These are phyloP conservation scores for Penicillium sclerotiorum DNA, from an alignment of 2,329 filamentous ascomycete genomes.

Conservation along the genomic window DNA sequence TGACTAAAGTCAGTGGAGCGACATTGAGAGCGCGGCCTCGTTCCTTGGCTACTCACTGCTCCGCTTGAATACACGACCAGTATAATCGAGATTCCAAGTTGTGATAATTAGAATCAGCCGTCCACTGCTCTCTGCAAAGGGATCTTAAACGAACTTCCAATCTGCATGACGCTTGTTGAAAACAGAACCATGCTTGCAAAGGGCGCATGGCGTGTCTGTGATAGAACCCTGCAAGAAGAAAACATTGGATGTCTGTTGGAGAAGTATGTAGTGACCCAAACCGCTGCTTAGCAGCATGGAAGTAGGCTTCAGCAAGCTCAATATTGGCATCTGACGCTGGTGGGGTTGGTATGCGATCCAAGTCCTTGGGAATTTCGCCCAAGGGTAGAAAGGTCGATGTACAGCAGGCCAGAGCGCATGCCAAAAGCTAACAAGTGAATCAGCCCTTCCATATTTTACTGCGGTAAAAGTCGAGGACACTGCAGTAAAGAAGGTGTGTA, in stretches of 20 bases:
- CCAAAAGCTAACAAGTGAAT: slow-evolving; percentile 19
- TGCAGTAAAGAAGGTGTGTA: not conserved
- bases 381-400: slow-evolving; percentile 19
- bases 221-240: slow-evolving; percentile 25
- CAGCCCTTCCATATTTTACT: not conserved
- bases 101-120: slow-evolving; percentile 23
- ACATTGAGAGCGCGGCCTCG: not conserved
- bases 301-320: slow-evolving; percentile 25
- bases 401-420: slow-evolving; percentile 25
- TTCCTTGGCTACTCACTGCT: slow-evolving; percentile 16
- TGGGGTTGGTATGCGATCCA: slow-evolving; percentile 19
- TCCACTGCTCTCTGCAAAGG: slow-evolving; percentile 25
- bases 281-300: slow-evolving; percentile 27
- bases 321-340: slow-evolving; percentile 22
- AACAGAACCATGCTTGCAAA: slow-evolving; percentile 28
- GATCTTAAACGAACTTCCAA: slow-evolving; percentile 27
- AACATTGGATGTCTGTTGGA: slow-evolving; percentile 26
- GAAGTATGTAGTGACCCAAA: slow-evolving; percentile 26
- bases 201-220: slow-evolving; percentile 26
- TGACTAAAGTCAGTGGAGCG: not conserved
- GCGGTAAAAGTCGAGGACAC: not conserved
- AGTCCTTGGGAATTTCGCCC: slow-evolving; percentile 17
- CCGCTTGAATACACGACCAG: slow-evolving; percentile 30
- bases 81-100: slow-evolving; percentile 28
- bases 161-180: slow-evolving; percentile 28